Base-by-base conservation (phyloP, 2,329 filamentous ascomycete species). In the Pestalotiopsis sp. region DNA sequence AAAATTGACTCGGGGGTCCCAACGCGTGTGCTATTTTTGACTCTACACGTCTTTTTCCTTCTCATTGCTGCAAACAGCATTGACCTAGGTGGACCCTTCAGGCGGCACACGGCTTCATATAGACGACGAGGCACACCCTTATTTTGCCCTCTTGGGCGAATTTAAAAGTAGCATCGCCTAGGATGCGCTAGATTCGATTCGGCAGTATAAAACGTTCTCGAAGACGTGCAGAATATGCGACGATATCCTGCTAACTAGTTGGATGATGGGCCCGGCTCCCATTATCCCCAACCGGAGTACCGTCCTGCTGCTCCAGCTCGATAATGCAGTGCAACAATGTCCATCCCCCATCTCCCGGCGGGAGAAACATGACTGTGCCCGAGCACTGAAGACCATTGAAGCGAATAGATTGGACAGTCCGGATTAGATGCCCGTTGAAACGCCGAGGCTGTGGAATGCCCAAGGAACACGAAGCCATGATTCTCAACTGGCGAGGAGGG, bases 171-270 rank as follows among this genome's bases (percentile, higher is more conserved):
- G 55, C 55, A 66, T 59, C 58, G n/a, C 31, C 52, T 49, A 20
- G 64, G 64, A n/a, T 55, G 23, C 64, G 31, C 64, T 66, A 66
- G 23, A 23, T 38, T 49, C 17, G 14, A 59, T 66, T 41, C 23
- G 55, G 64, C 64, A 66, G 52, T 60, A 58, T 58, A 60, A 60
- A 41, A 66, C 55, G 27, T 66, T 66, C 64, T 66, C 64, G 64
- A 66, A 66, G 27, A 7, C 38, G 31, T 55, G 55, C 39, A 55
- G 64, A 66, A 66, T 25, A 23, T 66, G 36, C 49, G 64, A 65
- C 17, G 57, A n/a, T 23, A 23, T 52, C 20, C 13, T 27, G 57
- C 17, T 23, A 60, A 27, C 14, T 14, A 60, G n/a, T 27, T 14
- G 23, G 14, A 60, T 14, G 31, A 23, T 52, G 45, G 45, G 20